Conservation (phyloP, 2,329 filamentous ascomycete genomes). For the Penicillium sp. region DNA sequence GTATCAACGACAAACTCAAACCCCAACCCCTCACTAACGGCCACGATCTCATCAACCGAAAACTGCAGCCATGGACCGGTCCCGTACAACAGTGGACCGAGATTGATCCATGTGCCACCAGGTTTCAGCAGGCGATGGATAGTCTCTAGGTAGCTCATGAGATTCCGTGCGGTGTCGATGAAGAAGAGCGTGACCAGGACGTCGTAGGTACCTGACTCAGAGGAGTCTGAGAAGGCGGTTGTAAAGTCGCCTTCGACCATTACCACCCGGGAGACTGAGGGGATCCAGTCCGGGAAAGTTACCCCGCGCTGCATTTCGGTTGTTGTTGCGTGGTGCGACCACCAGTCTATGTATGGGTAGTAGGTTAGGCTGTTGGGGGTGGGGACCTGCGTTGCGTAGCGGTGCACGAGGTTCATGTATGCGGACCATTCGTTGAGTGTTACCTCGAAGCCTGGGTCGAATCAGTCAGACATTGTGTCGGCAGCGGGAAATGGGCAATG, state of each 20-base stretch:
- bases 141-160: constrained; percentile 60
- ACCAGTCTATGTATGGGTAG: constrained; percentile 61
- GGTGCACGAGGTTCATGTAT: constrained; percentile 62
- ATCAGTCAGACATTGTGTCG: not conserved
- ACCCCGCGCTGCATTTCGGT: constrained; percentile 54
- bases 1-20: constrained; percentile 51
- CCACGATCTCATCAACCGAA: constrained; percentile 59
- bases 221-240: constrained; percentile 36
- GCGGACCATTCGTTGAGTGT: constrained; percentile 64
- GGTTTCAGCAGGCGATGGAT: constrained; percentile 54
- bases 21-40: constrained; percentile 55
- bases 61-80: constrained; percentile 61
- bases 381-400: constrained; percentile 50
- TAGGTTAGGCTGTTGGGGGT: constrained; percentile 32
- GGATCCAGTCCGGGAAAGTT: constrained; percentile 49
- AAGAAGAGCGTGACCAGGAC: constrained; percentile 63
- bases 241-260: constrained; percentile 63
- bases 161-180: constrained; percentile 64
- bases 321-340: constrained; percentile 60
- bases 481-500: not conserved
- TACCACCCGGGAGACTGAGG: constrained; percentile 43
- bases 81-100: constrained; percentile 62
- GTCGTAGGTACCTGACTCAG: constrained; percentile 46
- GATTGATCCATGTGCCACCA: constrained; percentile 61
- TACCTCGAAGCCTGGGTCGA: constrained; percentile 52